Conservation (phyloP, 495 filamentous ascomycete genomes). For the Hypoxylon rickii region DNA sequence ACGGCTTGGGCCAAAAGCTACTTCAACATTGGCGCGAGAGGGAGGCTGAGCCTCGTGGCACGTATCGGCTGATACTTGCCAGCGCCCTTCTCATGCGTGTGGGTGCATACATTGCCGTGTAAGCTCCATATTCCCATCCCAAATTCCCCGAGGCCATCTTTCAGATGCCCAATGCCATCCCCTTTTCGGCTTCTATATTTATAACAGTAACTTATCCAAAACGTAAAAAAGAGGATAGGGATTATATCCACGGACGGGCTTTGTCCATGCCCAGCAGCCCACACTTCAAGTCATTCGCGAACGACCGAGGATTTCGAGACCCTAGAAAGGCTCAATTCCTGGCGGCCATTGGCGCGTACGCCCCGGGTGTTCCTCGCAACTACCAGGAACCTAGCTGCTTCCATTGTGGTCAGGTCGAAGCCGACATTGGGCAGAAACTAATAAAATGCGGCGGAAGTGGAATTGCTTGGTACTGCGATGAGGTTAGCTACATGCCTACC, state of each 20-base stretch:
- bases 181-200: too few species aligned
- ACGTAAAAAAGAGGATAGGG: slow-evolving; percentile 6
- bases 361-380: slow-evolving; percentile 19
- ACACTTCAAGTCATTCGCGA: background rate
- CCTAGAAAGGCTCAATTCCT: slow-evolving; percentile 27
- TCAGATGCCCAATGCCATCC: too few species aligned
- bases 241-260: slow-evolving; percentile 12
- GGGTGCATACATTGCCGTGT: slow-evolving; percentile 21
- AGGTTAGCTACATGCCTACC: slow-evolving; percentile 13
- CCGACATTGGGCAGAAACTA: slow-evolving; percentile 4
- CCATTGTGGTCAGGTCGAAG: slow-evolving; percentile 10
- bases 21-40: slow-evolving; percentile 9
- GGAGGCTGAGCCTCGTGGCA: background rate
- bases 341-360: slow-evolving; percentile 19
- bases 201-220: background rate
- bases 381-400: slow-evolving; percentile 20
- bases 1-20: background rate
- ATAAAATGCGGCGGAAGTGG: slow-evolving; percentile 14
- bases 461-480: slow-evolving; percentile 17
- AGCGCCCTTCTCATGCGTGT: slow-evolving; percentile 24
- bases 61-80: slow-evolving; percentile 23
- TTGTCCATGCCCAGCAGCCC: slow-evolving; percentile 6
- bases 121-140: background rate
- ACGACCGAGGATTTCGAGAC: slow-evolving; percentile 21
- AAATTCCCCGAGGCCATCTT: too few species aligned